Evolutionary conservation across 768 basidiomycete genomes (phyloP), one percentile per base, ranked within the genome.

Genomic region (Rhizopogon roseolus): DNA sequence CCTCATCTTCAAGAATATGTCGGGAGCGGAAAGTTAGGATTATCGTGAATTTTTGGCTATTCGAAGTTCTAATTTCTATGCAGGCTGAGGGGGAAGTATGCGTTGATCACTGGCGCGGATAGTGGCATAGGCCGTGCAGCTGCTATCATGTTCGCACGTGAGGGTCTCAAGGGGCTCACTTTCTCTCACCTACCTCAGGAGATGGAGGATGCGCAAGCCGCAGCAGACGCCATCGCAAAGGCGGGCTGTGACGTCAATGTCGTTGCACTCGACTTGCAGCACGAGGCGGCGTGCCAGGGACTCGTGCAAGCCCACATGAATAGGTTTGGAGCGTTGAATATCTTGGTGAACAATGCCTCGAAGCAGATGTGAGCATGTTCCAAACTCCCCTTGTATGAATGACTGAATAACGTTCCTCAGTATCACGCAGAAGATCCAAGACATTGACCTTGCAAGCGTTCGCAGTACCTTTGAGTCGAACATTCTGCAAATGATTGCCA

Each of bases 281-380:
- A 73, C 4, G 69, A 72, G 16, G 59, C 57, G 1, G 68, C 73
- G 28, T 73, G 76, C 62, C 70, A 81, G 59, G 63, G 68, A 2
- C 65, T 81, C 52, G 66, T 84, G 53, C 71, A 79, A 7, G 64
- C 71, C 43, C 82, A 84, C 61, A 58, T 82, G 53, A 56, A 69
- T 32, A 69, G 62, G 43, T 81, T 75, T 55, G 71, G 73, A 17
- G 68, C 69, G 51, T 62, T 83, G 27, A 78, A 85, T 62, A 72
- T 85, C 45, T 70, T 84, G 44, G 80, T 86, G 52, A 83, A 84
- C 66, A 83, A 84, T 63, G 81, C 81, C 17, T 74, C 73, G 40
- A 80, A 81, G 60, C 75, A 78, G 57, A 67, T 71, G 43, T 50
- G 17, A 49, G 54, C 44, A 17, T 32, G 29, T 32, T 2, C 29